Evolutionary conservation across 352 stramenopile species (phyloP), one percentile per base, ranked within the genome.

Genomic region (Globisporangium irregulare): DNA sequence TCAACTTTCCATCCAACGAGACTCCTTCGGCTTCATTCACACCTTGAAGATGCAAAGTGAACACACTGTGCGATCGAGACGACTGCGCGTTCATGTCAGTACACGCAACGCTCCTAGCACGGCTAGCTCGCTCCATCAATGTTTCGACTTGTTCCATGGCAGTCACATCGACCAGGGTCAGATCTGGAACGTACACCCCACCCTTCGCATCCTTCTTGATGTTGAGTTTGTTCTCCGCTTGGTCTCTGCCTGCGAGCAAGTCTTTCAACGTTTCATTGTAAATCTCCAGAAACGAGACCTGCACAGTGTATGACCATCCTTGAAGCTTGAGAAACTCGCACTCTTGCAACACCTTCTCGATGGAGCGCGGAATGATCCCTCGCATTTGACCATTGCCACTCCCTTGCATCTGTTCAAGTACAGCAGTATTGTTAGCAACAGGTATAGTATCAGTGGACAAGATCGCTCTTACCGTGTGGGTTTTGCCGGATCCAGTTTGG

Each of bases 241-340:
- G 78, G n/a, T 80, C 74, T 65, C 85, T 88, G 6, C 76, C 80
- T 1, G 82, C 86, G 10, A 99, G 91, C n/a, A 99, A 73, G 75
- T 99, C 98, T 38, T 93, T 93, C 18, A 99, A 79, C 10, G 93
- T 93, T 76, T 99, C 98, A 73, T 99, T 99, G 88, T 99, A 99
- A 63, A 99, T 99, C 85, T 99, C 98, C 36, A 99, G 73, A 74
- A 99, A 99, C 0, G 94, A 98, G 7, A 98, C 97, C 71, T 97
- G 90, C 34, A 99, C 90, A 1, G 79, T 89, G 77, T 99, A 99
- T 25, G 78, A 87, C 98, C 97, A 99, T 7, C 91, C 93, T 61
- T 97, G 80, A 6, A 80, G 73, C 63, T 84, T 81, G 20, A 91
- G 71, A 1, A 70, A 56, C 56, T 79, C 70, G 67, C 78, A 90